These are phyloP conservation scores for Phylloporus rhodoxanthus DNA, from an alignment of 768 basidiomycete genomes.

Conservation along the genomic window DNA sequence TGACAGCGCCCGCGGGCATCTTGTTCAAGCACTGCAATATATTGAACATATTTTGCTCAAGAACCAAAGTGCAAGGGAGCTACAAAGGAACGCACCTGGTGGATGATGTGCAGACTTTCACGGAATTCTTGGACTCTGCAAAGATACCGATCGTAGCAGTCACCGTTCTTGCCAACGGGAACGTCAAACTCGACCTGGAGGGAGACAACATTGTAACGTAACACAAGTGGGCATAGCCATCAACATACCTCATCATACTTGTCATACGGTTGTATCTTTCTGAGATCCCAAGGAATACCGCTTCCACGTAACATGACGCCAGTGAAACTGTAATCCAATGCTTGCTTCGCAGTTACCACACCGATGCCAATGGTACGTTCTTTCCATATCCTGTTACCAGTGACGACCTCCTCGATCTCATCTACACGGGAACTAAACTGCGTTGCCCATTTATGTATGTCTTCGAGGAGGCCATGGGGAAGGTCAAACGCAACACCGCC, in stretches of 20 bases:
- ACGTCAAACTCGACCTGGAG: slow-evolving; percentile 89
- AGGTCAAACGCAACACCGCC: slow-evolving; percentile 98
- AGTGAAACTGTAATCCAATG: slow-evolving; percentile 87
- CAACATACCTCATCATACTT: slow-evolving; percentile 80
- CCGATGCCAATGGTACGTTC: slow-evolving; percentile 88
- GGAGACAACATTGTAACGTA: background rate
- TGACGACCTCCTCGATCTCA: slow-evolving; percentile 97
- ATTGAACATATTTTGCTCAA: background rate
- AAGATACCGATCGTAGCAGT: slow-evolving; percentile 96
- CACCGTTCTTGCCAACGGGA: slow-evolving; percentile 94
- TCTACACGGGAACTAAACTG: slow-evolving; percentile 88
- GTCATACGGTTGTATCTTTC: slow-evolving; percentile 90
- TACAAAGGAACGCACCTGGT: slow-evolving; percentile 44
- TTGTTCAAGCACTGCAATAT: slow-evolving; percentile 84
- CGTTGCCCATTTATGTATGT: slow-evolving; percentile 97
- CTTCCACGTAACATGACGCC: slow-evolving; percentile 96
- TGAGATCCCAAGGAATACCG: slow-evolving; percentile 91
- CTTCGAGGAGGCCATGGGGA: slow-evolving; percentile 96
- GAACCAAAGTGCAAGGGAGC: too few species aligned
- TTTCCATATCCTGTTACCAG: slow-evolving; percentile 98
- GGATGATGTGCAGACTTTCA: slow-evolving; percentile 85
- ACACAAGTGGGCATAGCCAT: background rate
- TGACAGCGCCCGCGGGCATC: slow-evolving; percentile 88
- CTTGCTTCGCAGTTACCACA: slow-evolving; percentile 85
- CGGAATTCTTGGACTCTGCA: slow-evolving; percentile 99